Evolutionary conservation across 192 early-diverging fungal species (phyloP), one percentile per base, ranked within the genome.

Genomic region (Coemansia sp.): DNA sequence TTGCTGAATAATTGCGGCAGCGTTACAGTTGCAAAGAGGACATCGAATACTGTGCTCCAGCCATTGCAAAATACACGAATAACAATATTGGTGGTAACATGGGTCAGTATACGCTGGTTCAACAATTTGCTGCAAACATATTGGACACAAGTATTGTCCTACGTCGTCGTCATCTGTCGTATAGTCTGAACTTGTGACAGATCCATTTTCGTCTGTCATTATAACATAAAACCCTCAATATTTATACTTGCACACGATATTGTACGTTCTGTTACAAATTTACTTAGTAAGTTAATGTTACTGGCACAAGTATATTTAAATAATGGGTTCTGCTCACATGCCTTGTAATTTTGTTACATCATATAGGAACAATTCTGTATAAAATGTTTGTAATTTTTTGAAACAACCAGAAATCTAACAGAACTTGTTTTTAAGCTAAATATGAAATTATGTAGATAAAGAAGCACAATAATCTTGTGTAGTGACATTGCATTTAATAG

Each of bases 61-160:
- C 82, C 82, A 84, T 29, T 84, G 76, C 24, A 62, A 27, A n/a
- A 82, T 66, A 31, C 82, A 84, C 8, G 6, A 0, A 14, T 67
- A 62, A 57, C 82, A 84, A 47, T 69, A 84, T 24, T 64, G 63
- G 43, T 84, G 82, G 54, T 62, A 84, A 51, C 82, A 84, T 16
- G 68, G 69, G 1, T 71, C 64, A 0, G 55, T 62, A 47, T 60
- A 77, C 25, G 63, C 38, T 22, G 35, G 42, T 7, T 60, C 25
- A 1, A 5, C 19, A 3, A 67, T 60, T 4, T 38, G 38, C 11
- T 77, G 73, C 25, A 77, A 32, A 21, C 73, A 77, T 44, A 77
- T 77, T 6, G 73, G 73, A 18, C 73, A 77, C 16, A 54, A 32
- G 21, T 69, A 65, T 8, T 58, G 32, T 47, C 8, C 19, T 40